Evolutionary conservation across 208 protist species (phyloP).

Genomic region (Leptomonas seymouri): DNA sequence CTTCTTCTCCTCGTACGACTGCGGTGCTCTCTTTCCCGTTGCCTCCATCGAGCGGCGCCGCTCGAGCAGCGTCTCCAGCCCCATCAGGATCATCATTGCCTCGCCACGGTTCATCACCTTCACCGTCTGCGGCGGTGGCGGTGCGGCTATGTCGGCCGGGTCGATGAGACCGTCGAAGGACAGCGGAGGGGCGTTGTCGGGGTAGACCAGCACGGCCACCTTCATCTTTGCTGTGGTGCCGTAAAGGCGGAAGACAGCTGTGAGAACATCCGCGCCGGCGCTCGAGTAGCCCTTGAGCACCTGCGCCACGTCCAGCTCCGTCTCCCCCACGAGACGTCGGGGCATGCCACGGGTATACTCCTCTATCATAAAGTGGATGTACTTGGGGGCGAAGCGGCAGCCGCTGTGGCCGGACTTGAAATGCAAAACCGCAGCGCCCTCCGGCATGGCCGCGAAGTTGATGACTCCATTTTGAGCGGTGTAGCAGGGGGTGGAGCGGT

Average conservation of each 20-base stretch:
- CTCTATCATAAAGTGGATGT: conserved; percentile 82
- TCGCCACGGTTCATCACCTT: conserved; percentile 70
- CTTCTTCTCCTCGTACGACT: conserved; percentile 44
- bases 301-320: conserved; percentile 70
- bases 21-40: conserved; percentile 18
- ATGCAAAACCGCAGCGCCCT: conserved; percentile 77
- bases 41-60: conserved; percentile 44
- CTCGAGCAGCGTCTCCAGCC: conserved; percentile 81
- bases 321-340: conserved; percentile 68
- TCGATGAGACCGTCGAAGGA: conserved; percentile 66
- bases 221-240: conserved; percentile 62
- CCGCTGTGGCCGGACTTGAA: conserved; percentile 66
- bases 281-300: conserved; percentile 39
- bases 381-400: conserved; percentile 72
- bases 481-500: conserved; percentile 79
- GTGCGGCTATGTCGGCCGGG: conserved; percentile 20
- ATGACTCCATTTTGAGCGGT: conserved; percentile 57
- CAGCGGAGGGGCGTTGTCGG: conserved; percentile 49
- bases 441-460: conserved; percentile 84
- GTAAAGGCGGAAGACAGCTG: conserved; percentile 64
- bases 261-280: conserved; percentile 38
- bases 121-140: conserved; percentile 29
- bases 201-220: conserved; percentile 78
- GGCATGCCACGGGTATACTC: conserved; percentile 76
- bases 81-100: conserved; percentile 83